Evolutionary conservation across 2,329 filamentous ascomycete genomes (phyloP), one percentile per base, ranked within the genome.

Genomic region (Ophiosphaerella herpotricha): DNA sequence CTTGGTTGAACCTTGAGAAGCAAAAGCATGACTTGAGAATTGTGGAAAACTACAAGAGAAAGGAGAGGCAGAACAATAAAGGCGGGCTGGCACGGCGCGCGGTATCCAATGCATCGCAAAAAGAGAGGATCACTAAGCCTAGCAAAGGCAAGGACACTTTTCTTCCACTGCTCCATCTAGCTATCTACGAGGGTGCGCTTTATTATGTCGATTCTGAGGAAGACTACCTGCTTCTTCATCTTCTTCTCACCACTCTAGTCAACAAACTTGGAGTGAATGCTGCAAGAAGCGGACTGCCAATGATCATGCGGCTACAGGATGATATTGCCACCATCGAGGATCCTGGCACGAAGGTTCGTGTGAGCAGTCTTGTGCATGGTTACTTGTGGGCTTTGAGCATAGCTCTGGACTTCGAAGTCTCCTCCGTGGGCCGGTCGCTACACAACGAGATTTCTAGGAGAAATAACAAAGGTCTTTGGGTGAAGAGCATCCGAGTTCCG

Each of bases 271-370:
- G 93, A 4, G 85, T 96, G 43, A 96, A 97, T 68, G 88, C 90
- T 13, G 83, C 83, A 5, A 83, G 87, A 50, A 88, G 84, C 62
- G 91, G 91, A 0, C 74, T 97, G 33, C 91, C 92, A 2, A 96
- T 97, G 91, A 82, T 96, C 9, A 85, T 95, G 71, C 84, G 88
- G 39, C 80, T 97, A 1, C 92, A 97, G 70, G 90, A 96, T 64
- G 90, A 94, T 55, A 88, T 94, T 29, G 80, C 84, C 47, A 82
- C 83, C 7, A 78, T 86, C 3, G 84, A 86, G 39, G 82, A 82
- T 21, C 85, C 88, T 0, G 72, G 84, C 36, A 82, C 87, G 26
- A 94, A 93, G 67, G 83, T 96, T 34, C 87, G 90, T 37, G 79
- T 95, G 37, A 91, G 89, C 26, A 91, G 89, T 66, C 77, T 97